Evolutionary conservation across 2,329 filamentous ascomycete species (phyloP), one percentile per base, ranked within the genome.

Genomic region (Hymenoscyphus infarciens): DNA sequence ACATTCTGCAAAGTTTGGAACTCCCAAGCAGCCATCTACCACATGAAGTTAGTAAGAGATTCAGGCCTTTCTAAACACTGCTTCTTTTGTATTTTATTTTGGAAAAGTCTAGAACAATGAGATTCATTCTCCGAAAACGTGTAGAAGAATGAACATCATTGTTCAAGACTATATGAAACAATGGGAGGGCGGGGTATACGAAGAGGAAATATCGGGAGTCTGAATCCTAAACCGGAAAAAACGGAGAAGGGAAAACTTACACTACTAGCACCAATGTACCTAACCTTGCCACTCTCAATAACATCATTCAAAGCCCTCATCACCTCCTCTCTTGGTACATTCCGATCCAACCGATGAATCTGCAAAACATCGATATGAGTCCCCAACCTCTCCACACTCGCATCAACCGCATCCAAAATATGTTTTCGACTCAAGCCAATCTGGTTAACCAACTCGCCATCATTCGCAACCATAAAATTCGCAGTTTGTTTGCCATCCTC

Each of bases 391-490:
- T 78, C 75, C 0, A 85, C 74, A 64, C 82, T 85, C 55, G 76
- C 79, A 59, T 89, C 81, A 1, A 89, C 87, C 0, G 86, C 84
- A 65, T 85, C 82, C 67, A 89, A 83, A 67, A 89, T 86, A 65
- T 86, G 83, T 70, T 85, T 87, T 53, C 87, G 77, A 33, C 80
- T 83, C 19, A 89, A 74, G 0, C 87, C 86, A 25, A 77, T 74
- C 45, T 77, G 74, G 66, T 81, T 83, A 27, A 81, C 79, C 68
- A 75, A 70, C 0, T 33, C 74, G 6, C 76, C 77, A 62, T 80
- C 77, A 60, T 80, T 80, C 10, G 65, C 69, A 0, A 71, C 68
- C 39, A 78, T 77, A 1, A 70, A 61, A 5, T 75, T 74, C 13
- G 75, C 71, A 7, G 71, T 71, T 13, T 49, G 19, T 11, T 22